Percentiles rank a stretch among this genome's conserved stretches.
phyloP scores from a whole-genome alignment of 2,329 filamentous ascomycete genomes.

The Macrophomina phaseolina region DNA sequence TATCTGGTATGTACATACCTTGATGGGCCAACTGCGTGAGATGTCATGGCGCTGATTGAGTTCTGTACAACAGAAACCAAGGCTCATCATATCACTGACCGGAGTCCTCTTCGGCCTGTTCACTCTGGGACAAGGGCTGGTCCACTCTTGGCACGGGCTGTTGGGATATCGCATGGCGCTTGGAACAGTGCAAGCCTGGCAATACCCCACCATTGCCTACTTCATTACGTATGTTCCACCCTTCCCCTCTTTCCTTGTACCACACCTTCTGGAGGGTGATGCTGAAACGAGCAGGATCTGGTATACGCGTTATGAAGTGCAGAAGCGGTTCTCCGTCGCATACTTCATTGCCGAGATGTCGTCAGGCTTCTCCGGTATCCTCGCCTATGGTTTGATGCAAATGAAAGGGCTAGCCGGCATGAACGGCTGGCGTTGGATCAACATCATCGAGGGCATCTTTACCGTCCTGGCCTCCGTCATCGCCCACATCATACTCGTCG shows the following conservation, averaged over 20 bases:
- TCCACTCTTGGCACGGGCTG: neutral
- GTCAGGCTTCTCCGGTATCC: slow-evolving; percentile 43
- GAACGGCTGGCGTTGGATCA: slow-evolving; percentile 41
- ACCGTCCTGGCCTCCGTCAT: slow-evolving; percentile 21
- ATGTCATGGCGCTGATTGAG: no score
- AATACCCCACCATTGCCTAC: neutral
- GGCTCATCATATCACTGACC: neutral
- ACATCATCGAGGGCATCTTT: slow-evolving; percentile 21
- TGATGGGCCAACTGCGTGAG: no score
- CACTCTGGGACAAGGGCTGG: neutral
- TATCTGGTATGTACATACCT: no score
- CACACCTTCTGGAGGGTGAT: no score
- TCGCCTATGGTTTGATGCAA: slow-evolving; percentile 42
- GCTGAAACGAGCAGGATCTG: slow-evolving; percentile 32
- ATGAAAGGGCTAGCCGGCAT: slow-evolving; percentile 38
- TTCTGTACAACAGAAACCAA: neutral
- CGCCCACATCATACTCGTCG: slow-evolving; percentile 32
- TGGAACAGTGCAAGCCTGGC: slow-evolving; percentile 15
- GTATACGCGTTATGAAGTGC: slow-evolving; percentile 44
- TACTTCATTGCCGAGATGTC: slow-evolving; percentile 42
- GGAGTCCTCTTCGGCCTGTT: neutral
- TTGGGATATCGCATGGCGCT: slow-evolving; percentile 25
- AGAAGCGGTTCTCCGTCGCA: slow-evolving; percentile 44
- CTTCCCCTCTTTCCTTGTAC: neutral
- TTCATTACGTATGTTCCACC: neutral